Conservation (phyloP, 129 eudicot genomes). For the Tanacetum coccineum region DNA sequence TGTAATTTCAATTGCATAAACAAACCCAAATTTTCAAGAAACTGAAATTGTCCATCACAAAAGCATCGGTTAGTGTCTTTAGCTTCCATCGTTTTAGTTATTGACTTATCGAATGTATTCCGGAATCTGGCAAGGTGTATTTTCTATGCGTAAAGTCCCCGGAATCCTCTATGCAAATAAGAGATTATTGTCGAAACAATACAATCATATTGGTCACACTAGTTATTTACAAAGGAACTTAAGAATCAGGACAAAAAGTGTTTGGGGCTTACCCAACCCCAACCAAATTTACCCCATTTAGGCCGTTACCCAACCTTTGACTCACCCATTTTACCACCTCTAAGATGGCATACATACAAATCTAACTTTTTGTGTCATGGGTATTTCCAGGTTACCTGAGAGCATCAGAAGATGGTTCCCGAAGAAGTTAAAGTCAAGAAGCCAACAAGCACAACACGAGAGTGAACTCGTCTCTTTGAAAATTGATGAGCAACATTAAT, state of each 20-base stretch:
- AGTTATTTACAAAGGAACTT: no score
- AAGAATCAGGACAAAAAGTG: no score
- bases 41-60: background rate
- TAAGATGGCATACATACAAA: no score
- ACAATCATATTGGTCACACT: no score
- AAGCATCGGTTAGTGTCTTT: background rate
- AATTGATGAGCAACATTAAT: conserved; percentile 46
- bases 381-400: conserved; percentile 65
- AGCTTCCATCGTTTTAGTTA: background rate
- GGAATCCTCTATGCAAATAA: no score
- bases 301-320: no score
- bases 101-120: background rate
- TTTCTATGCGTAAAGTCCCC: no score
- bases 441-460: conserved; percentile 69
- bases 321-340: no score
- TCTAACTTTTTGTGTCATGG: background rate
- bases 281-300: no score
- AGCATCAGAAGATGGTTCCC: conserved; percentile 70
- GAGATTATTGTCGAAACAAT: no score
- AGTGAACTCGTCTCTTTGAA: conserved; percentile 69
- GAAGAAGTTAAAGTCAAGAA: conserved; percentile 49
- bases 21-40: background rate
- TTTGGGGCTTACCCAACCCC: no score
- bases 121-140: background rate
- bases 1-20: conserved; percentile 7